Evolutionary conservation across 2,329 filamentous ascomycete genomes (phyloP).

Genomic region (Helotiales sp.): DNA sequence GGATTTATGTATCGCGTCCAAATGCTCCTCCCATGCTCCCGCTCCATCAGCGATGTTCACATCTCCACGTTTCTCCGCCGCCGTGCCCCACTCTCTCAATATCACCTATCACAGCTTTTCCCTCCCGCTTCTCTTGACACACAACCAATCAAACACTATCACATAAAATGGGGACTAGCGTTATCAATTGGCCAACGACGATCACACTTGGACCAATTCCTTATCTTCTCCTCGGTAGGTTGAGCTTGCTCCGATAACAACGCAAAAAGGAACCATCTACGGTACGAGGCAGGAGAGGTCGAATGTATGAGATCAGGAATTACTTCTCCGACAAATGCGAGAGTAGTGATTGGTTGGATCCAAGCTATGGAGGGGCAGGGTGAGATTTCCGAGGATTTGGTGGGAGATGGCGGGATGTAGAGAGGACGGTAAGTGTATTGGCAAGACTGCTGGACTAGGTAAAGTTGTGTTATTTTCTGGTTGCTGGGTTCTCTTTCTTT

Average conservation of each 20-base stretch:
- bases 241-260: not conserved
- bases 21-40: not conserved
- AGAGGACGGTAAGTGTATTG: not conserved
- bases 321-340: slow-evolving; percentile 5
- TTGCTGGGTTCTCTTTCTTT: not conserved
- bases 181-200: not conserved
- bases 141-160: not conserved
- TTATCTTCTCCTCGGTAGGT: not conserved
- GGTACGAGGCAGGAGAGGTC: too few species aligned
- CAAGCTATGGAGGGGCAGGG: not conserved
- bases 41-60: too few species aligned
- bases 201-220: not conserved
- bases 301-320: not conserved
- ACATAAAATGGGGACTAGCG: not conserved
- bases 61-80: slow-evolving; percentile 2
- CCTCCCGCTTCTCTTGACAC: not conserved
- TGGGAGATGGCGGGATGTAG: not conserved
- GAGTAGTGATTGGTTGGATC: not conserved
- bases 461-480: not conserved
- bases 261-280: not conserved
- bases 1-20: not conserved
- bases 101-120: not conserved
- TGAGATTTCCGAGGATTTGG: slow-evolving; percentile 2
- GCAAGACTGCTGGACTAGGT: not conserved
- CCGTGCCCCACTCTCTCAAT: not conserved